A percentile compares a stretch with the other conserved stretches of the same genome.
Evolutionary conservation across 305 asterid species (phyloP).

Genomic region (Solanum hybrid): DNA sequence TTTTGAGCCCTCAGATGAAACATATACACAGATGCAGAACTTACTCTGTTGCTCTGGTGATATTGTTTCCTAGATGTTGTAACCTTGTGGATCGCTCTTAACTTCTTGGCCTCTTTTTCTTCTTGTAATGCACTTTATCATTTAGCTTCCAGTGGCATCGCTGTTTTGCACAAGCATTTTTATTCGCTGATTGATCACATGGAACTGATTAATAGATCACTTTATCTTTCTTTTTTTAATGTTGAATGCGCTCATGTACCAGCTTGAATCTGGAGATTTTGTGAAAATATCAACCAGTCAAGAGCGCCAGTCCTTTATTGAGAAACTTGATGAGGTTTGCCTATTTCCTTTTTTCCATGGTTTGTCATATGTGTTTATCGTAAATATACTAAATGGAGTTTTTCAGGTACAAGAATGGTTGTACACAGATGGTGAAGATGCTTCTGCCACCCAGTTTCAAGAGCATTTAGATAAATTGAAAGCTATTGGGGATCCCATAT

Average conservation of each 20-base stretch:
- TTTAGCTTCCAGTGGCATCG: neutral
- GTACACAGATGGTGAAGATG: constrained; percentile 99
- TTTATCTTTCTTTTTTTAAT: neutral
- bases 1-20: neutral
- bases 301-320: constrained; percentile 71
- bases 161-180: neutral
- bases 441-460: constrained; percentile 81
- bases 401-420: constrained; percentile 93
- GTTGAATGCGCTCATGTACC: constrained; percentile 16
- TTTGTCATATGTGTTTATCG: neutral
- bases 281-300: constrained; percentile 63
- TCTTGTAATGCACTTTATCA: neutral
- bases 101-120: neutral
- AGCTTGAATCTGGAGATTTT: constrained; percentile 87
- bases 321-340: constrained; percentile 87
- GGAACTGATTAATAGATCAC: neutral
- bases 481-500: constrained; percentile 93
- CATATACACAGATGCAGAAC: neutral
- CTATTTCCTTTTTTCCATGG: constrained; percentile 14
- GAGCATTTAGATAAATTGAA: constrained; percentile 71
- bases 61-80: neutral
- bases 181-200: neutral
- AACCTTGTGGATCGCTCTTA: neutral
- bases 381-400: constrained; percentile 7
- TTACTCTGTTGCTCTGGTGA: neutral